Conservation (phyloP, 2,329 filamentous ascomycete species). For the Hyphodiscus sp. region DNA sequence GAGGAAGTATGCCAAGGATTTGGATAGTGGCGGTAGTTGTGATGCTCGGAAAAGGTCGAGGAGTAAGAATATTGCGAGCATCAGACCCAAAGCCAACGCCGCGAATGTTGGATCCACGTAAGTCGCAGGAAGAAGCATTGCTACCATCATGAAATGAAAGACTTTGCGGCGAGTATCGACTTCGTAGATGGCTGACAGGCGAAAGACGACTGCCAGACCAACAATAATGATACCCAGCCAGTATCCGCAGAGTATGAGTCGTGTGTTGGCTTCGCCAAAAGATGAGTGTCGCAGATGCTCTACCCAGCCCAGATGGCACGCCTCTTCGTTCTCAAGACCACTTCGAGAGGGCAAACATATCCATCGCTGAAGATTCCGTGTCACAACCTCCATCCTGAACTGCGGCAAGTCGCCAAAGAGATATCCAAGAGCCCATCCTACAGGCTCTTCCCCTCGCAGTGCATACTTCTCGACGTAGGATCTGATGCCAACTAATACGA, state of each 20-base stretch:
- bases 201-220: constrained; percentile 70
- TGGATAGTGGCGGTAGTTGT: constrained; percentile 83
- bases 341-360: constrained; percentile 57
- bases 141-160: constrained; percentile 97
- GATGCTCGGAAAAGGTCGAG: constrained; percentile 85
- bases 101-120: constrained; percentile 83
- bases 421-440: constrained; percentile 91
- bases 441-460: constrained; percentile 67
- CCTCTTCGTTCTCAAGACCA: constrained; percentile 28
- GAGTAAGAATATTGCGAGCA: constrained; percentile 78
- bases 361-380: constrained; percentile 66
- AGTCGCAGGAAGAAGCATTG: constrained; percentile 83
- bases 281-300: constrained; percentile 57
- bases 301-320: constrained; percentile 51
- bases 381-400: constrained; percentile 66
- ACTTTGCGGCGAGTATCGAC: constrained; percentile 95
- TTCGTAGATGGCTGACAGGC: constrained; percentile 69
- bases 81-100: constrained; percentile 69
- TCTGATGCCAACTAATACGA: constrained; percentile 67
- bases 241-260: constrained; percentile 71
- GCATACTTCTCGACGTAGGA: constrained; percentile 61
- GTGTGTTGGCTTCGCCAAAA: constrained; percentile 72
- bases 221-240: constrained; percentile 62
- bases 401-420: constrained; percentile 70
- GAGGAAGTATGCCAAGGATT: constrained; percentile 78